phyloP scores from a whole-genome alignment of 2,329 filamentous ascomycete genomes.

The Trichoderma sp. region DNA sequence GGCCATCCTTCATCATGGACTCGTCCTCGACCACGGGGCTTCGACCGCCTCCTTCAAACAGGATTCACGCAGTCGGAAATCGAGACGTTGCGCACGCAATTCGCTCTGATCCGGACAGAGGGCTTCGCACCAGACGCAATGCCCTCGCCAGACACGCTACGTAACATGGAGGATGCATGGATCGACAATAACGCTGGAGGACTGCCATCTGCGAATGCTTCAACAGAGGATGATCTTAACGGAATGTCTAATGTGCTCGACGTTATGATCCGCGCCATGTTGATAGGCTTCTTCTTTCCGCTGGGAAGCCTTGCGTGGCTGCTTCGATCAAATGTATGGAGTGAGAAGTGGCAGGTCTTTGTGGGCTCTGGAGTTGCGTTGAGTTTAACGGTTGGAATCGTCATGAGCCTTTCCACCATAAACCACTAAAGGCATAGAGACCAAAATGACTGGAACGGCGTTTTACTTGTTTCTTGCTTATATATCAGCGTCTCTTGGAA shows the following conservation, averaged over 20 bases:
- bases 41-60: slow-evolving; percentile 79
- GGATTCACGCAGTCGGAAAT: slow-evolving; percentile 87
- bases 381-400: slow-evolving; percentile 74
- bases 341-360: slow-evolving; percentile 80
- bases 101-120: slow-evolving; percentile 79
- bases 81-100: slow-evolving; percentile 82
- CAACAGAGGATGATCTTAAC: slow-evolving; percentile 53
- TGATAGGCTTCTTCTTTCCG: slow-evolving; percentile 95
- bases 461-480: background rate
- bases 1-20: slow-evolving; percentile 36
- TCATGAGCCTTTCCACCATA: slow-evolving; percentile 53
- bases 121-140: slow-evolving; percentile 87
- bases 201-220: slow-evolving; percentile 44
- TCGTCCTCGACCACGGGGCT: slow-evolving; percentile 64
- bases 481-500: background rate
- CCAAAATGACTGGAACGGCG: background rate
- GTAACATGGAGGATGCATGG: slow-evolving; percentile 86
- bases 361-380: slow-evolving; percentile 83
- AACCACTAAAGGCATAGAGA: background rate
- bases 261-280: slow-evolving; percentile 82
- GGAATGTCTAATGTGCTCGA: slow-evolving; percentile 66
- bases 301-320: slow-evolving; percentile 85
- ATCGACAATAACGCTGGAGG: slow-evolving; percentile 69
- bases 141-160: slow-evolving; percentile 76
- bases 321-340: slow-evolving; percentile 83